These are phyloP conservation scores for Arthrinium phaeospermum DNA, from an alignment of 2,329 filamentous ascomycete genomes.

Conservation along the genomic window DNA sequence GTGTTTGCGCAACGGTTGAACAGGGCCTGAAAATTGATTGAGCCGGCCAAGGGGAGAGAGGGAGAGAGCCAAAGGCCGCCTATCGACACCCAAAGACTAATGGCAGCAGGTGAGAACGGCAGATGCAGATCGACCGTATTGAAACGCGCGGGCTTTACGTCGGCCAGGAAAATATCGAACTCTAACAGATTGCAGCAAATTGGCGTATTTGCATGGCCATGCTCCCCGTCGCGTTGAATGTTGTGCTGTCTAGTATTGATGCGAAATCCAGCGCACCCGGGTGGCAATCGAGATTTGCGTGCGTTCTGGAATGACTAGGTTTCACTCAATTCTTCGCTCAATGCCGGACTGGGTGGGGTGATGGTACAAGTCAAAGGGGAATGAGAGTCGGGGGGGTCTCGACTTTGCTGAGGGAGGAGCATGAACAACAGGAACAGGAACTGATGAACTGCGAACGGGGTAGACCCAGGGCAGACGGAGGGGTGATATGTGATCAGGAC, in stretches of 20 bases:
- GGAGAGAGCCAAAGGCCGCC: neutral
- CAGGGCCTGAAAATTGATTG: constrained; percentile 7
- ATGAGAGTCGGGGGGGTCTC: constrained; percentile 19
- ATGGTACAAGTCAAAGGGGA: constrained; percentile 7
- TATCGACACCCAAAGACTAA: neutral
- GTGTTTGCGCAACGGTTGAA: constrained; percentile 14
- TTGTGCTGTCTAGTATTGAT: constrained; percentile 5
- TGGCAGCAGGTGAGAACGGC: neutral
- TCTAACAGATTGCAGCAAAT: constrained; percentile 12
- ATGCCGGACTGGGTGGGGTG: neutral
- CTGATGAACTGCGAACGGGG: constrained; percentile 10
- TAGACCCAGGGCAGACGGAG: neutral
- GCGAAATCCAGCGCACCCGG: constrained; percentile 8
- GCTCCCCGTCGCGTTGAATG: neutral
- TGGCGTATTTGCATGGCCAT: constrained; percentile 4
- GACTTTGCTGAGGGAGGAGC: neutral
- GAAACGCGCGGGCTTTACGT: constrained; percentile 6
- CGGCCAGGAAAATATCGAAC: constrained; percentile 2
- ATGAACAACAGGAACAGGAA: constrained; percentile 13
- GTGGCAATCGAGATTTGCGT: constrained; percentile 14
- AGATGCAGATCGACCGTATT: constrained; percentile 7
- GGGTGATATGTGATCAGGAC: constrained; percentile 14
- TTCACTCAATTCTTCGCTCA: constrained; percentile 13
- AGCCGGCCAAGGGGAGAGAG: neutral
- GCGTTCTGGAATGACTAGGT: constrained; percentile 14